Percentiles rank a stretch among this genome's conserved stretches.
These are phyloP conservation scores for Xylaria telfairii DNA, from an alignment of 495 filamentous ascomycete genomes.

Conservation along the genomic window DNA sequence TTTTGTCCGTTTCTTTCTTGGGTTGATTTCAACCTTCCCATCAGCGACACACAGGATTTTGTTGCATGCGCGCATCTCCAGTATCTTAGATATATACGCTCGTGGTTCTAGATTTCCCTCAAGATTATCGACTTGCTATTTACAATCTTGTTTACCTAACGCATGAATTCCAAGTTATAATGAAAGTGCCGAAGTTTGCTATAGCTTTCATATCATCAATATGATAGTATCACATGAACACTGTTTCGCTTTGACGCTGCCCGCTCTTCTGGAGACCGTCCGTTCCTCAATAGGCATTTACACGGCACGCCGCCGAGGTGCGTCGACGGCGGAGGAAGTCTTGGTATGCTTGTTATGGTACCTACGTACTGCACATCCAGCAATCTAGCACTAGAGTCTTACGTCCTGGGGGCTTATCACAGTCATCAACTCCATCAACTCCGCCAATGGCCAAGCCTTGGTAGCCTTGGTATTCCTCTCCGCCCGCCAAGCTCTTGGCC, in stretches of 20 bases:
- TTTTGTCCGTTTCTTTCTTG: not conserved
- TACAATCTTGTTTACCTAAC: not conserved
- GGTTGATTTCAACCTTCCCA: not conserved
- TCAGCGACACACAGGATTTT: not conserved
- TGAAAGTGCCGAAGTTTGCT: not conserved
- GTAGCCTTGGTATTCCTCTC: constrained; percentile 45
- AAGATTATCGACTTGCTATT: not conserved
- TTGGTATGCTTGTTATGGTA: constrained; percentile 7
- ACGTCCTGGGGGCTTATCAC: constrained; percentile 7
- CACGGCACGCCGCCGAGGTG: not conserved
- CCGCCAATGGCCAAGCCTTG: constrained; percentile 42
- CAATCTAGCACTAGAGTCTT: constrained; percentile 22
- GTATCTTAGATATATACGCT: too few species aligned
- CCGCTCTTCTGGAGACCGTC: not conserved
- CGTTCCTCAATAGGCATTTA: constrained; percentile 10
- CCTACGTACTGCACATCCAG: constrained; percentile 3
- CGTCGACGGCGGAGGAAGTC: not conserved
- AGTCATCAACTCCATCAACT: constrained; percentile 31
- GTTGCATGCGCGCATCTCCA: not conserved
- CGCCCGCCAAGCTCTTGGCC: constrained; percentile 46
- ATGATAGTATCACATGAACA: not conserved
- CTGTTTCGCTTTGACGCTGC: not conserved
- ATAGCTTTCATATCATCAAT: not conserved
- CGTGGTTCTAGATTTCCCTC: not conserved
- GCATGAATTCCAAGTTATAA: not conserved